Base-by-base conservation (phyloP, 805 yeast species). In the Candida broadrunensis region DNA sequence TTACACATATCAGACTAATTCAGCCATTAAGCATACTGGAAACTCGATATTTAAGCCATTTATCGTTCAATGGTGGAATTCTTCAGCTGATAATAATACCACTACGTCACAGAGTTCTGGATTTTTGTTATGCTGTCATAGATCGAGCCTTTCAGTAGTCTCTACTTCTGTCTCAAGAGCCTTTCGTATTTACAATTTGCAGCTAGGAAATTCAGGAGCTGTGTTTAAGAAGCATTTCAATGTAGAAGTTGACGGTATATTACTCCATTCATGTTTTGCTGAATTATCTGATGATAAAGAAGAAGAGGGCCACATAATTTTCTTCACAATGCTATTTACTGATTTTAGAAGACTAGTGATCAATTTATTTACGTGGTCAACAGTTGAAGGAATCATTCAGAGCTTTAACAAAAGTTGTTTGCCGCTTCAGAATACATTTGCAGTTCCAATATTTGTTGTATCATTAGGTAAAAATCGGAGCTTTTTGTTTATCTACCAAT, bases 1-100 rank as follows among this genome's bases (percentile, higher is more conserved):
- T 36, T 49, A 49, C 32, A 38, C 39, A 11, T 27, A 33, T 3
- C 52, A 48, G 16, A 37, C 48, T 2, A 44, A 45, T 2, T 23
- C 35, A 1, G 39, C 43, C 2, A 34, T 46, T 2, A 18, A 23
- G 33, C 37, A 36, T 35, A 23, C 45, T 9, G 47, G 52, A 2
- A 51, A 48, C 15, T 54, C 53, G 23, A 51, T 65, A 4, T 60
- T 51, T 45, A 61, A 60, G 30, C 79, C 79, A 1, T 70, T 65
- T 44, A 68, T 70, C 8, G 75, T 74, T 0, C 79, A 75, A 46
- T 73, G 78, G 78, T 75, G 79, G 80, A 65, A 59, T 41, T 45
- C 54, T 25, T 52, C 52, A 31, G 46, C 39, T 20, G 23, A 42
- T 5, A 27, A 25, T 34, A 27, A 36, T 17, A 25, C 35, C 25